Percentiles rank a stretch among this genome's conserved stretches.
Conservation (phyloP, 2,329 filamentous ascomycete genomes). For the Stromatinia cepivora region DNA sequence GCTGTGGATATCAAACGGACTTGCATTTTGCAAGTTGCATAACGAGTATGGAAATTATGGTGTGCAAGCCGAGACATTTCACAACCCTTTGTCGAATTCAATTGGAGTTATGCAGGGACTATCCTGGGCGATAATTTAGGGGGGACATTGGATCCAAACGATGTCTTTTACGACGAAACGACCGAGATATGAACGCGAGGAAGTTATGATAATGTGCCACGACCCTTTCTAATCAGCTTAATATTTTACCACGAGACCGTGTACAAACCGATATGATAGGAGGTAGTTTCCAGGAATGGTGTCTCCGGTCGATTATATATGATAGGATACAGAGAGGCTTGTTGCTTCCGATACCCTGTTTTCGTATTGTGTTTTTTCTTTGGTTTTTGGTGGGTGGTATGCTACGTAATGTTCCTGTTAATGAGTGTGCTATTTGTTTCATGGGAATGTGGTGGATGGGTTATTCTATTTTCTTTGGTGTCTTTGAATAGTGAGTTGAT, state of each 20-base stretch:
- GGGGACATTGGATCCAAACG: too few species aligned
- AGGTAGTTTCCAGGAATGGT: too few species aligned
- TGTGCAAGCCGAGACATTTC: neutral
- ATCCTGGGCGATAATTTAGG: neutral
- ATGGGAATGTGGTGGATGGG: rapidly evolving
- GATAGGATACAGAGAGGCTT: neutral
- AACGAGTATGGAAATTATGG: neutral
- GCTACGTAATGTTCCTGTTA: too few species aligned
- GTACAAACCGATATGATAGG: neutral
- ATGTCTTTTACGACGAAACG: neutral
- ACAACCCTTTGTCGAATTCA: neutral
- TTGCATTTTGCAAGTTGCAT: neutral
- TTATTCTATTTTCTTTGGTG: too few species aligned
- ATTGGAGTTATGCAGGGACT: neutral
- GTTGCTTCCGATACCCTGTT: neutral
- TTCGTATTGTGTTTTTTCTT: neutral
- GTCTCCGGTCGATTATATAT: neutral
- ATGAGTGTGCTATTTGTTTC: neutral
- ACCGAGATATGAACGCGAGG: neutral
- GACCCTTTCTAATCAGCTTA: neutral
- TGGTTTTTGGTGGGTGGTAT: too few species aligned
- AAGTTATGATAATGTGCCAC: too few species aligned
- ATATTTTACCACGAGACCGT: neutral
- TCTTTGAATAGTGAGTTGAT: neutral
- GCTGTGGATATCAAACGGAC: neutral